phyloP scores from a whole-genome alignment of 441 rosid genomes.

The Adansonia grandidieri region DNA sequence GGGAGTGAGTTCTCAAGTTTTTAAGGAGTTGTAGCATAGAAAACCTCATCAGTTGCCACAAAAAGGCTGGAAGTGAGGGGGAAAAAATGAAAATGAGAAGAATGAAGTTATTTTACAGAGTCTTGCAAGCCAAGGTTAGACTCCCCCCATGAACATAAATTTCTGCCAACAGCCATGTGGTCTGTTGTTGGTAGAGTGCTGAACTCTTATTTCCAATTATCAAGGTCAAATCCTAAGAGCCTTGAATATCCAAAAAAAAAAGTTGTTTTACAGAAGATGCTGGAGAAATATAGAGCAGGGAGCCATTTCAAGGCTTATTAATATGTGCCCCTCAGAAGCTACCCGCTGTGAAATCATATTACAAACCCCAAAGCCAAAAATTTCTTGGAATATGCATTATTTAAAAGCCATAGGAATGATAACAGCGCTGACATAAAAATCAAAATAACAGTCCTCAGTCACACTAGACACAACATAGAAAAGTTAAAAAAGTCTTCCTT shows the following conservation, averaged over 20 bases:
- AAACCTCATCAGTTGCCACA: slow-evolving; percentile 97
- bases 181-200: too few relatives aligned
- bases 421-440: not conserved
- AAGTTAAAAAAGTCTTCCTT: not conserved
- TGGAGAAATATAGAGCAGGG: not conserved
- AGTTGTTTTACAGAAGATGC: not conserved
- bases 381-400: not conserved
- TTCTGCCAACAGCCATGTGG: too few relatives aligned
- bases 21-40: slow-evolving; percentile 90
- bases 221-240: too few relatives aligned
- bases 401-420: slow-evolving; percentile 11
- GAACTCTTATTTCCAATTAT: too few relatives aligned
- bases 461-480: not conserved
- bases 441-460: slow-evolving; percentile 2
- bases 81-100: slow-evolving; percentile 6
- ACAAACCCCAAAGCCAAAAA: not conserved
- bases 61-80: slow-evolving; percentile 55
- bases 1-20: slow-evolving; percentile 82
- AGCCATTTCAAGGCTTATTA: not conserved
- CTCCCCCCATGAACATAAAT: too few relatives aligned
- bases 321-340: not conserved
- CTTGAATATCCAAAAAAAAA: not conserved
- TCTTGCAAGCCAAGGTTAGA: too few relatives aligned
- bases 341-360: not conserved
- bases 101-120: not conserved